Evolutionary conservation across 1,284 basidiomycete genomes (phyloP), one percentile per base, ranked within the genome.

Genomic region (Thecaphora frezii): DNA sequence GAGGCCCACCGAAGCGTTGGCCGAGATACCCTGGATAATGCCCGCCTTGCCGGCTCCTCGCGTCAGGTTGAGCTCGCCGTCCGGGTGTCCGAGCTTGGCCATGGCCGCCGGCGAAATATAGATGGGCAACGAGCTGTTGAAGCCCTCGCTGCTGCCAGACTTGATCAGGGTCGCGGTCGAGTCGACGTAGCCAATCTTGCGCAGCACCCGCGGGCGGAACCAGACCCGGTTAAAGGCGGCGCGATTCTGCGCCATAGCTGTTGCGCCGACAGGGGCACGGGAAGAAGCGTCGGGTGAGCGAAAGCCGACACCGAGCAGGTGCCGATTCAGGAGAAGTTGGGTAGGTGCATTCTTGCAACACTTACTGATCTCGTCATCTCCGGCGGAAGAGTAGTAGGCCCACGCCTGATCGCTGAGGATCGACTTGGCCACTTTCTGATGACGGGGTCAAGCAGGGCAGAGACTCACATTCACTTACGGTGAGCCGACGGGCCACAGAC

Each of bases 181-280:
- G 78, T 96, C 89, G 10, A 96, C 88, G 1, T 83, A 82, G 2
- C 85, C 86, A n/a, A 97, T 91, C 69, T 96, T 86, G n/a, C 91
- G 85, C 18, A 97, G 82, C 38, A 97, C 83, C 13, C 91, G 86
- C 13, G 93, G 93, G n/a, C 93, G 85, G 83, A 97, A 96, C 90
- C 92, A 97, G 66, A 97, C 84, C 55, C 90, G 89, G 85, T 88
- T 89, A 79, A 89, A 97, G 1, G 90, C 89, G 45, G 86, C 84
- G 57, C 89, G 87, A 75, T 96, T 96, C 80, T 97, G 61, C 16
- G 52, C 46, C 33, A 58, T 58, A 3, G 66, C 44, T 44, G 16
- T n/a, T n/a, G 10, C 33, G 33, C 33, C n/a, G 12, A 5, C 16
- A 39, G 38, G 38, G 7, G 7, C 5, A 28, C 7, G 28, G 28